Base-by-base conservation (phyloP, 805 yeast genomes). In the Candida succiphila region DNA sequence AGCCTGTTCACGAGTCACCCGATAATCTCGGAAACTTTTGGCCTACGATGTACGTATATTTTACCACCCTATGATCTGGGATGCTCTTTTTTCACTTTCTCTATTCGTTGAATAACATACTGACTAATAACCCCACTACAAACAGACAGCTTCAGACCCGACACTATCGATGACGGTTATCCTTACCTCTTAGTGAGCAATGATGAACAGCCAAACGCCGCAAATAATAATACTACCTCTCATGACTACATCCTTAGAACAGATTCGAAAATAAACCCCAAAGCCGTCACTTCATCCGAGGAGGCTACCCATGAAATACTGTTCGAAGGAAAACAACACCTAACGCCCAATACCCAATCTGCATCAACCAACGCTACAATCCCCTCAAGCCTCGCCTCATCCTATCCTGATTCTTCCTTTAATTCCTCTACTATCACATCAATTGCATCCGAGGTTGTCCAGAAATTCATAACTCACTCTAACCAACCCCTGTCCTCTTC, bases 121-220 rank as follows among this genome's bases (percentile, higher is more conserved):
- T 31, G 23, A 21, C 7, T 29, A 17, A 34, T 27, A 28, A 19
- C 35, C 19, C 15, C 9, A 32, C 20, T 20, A n/a, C n/a, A 14
- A 13, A 25, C 19, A 54, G 58, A 42, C 30, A 56, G 56, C 5
- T 57, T 56, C 29, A 44, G 45, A 15, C 62, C 61, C 2, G 58
- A 57, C 28, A 55, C 52, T 18, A 39, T 57, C 3, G 60, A 56
- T 36, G 36, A 43, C 12, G 29, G 37, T 0, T 40, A 30, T 19
- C 45, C 51, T 10, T 46, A 51, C 5, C 35, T 43, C 19, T 36
- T 54, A 42, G 42, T 48, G 2, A n/a, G n/a, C n/a, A n/a, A n/a
- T n/a, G n/a, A n/a, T n/a, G n/a, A n/a, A n/a, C n/a, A n/a, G n/a
- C n/a, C n/a, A n/a, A 39, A 37, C 16, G 18, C 35, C 17, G 24